phyloP scores from a whole-genome alignment of 129 eudicot species.

The Artemisia annua region DNA sequence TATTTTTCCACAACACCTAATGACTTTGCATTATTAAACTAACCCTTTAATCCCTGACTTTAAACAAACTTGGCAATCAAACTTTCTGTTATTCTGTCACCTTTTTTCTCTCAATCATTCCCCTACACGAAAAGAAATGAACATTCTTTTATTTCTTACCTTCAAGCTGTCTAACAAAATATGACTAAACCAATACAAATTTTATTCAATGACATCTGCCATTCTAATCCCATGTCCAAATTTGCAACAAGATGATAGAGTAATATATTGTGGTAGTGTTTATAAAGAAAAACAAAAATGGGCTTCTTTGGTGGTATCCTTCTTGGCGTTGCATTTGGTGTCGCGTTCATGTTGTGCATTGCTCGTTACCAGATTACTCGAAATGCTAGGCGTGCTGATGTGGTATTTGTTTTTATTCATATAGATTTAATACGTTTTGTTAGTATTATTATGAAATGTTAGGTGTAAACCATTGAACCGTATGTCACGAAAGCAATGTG shows the following conservation, averaged over 20 bases:
- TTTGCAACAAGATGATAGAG: slow-evolving; percentile 17
- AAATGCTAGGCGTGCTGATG: slow-evolving; percentile 60
- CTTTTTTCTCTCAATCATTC: slow-evolving; percentile 11
- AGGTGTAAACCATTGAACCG: not conserved
- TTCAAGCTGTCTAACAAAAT: slow-evolving; percentile 27
- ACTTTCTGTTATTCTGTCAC: slow-evolving; percentile 24
- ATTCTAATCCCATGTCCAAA: slow-evolving; percentile 17
- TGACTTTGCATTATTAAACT: no score
- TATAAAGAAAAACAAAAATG: slow-evolving; percentile 29
- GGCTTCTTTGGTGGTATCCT: slow-evolving; percentile 52
- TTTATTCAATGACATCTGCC: slow-evolving; percentile 25
- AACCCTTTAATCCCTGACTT: slow-evolving; percentile 22
- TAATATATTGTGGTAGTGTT: slow-evolving; percentile 14
- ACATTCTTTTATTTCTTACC: slow-evolving; percentile 32
- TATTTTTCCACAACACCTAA: no score
- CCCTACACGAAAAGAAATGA: slow-evolving; percentile 24
- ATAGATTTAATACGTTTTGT: not conserved
- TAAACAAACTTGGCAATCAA: slow-evolving; percentile 37
- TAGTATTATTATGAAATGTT: not conserved
- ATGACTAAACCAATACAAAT: slow-evolving; percentile 30
- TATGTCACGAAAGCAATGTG: not conserved
- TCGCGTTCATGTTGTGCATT: slow-evolving; percentile 57
- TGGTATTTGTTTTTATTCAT: slow-evolving; percentile 42
- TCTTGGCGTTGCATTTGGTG: slow-evolving; percentile 65
- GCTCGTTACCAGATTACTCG: slow-evolving; percentile 61